Base-by-base conservation (phyloP, 257 asterid genomes). In the Anisodus acutangulus region DNA sequence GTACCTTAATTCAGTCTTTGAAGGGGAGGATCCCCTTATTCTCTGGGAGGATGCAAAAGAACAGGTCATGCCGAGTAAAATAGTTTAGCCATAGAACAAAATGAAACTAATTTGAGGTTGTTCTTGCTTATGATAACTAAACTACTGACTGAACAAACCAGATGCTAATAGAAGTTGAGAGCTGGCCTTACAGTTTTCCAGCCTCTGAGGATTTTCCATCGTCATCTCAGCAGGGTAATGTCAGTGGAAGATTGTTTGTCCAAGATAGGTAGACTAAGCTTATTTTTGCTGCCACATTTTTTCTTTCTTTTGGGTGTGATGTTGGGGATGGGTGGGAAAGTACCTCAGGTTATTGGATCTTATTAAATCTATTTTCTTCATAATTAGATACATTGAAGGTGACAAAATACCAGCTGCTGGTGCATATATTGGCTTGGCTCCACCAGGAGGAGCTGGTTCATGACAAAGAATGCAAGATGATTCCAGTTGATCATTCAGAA, bases 401-500 rank as follows among this genome's bases (percentile, higher is more conserved):
- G 92, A 88, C 4, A n/a, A 13, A 0, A 70, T 90, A 79, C 85
- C 88, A 2, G 95, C 90, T 22, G 76, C 85, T 79, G 93, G 91
- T 13, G 94, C 97, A 6, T 88, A 89, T 78, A 89, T 94, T 13
- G 98, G 98, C 37, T 78, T 92, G 85, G 97, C 98, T 74, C 88
- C 88, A 47, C 94, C 90, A 13, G 98, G 98, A 31, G 92, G 90
- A 11, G 71, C 9, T 49, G 98, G 95, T 53, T 94, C 98, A 16
- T 94, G 94, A 94, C 97, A 94, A 88, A 90, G 89, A 94, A 88
- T 87, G 90, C 86, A 92, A 94, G 94, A 95, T 92, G 39, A 82
- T 17, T 74, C 55, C 19, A 4, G 35, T 22, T 17, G 3, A 68
- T 16, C 58, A 78, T 17, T 69, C 7, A 15, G 37, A 51, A 37